Percentiles rank a stretch among this genome's conserved stretches.
phyloP scores from a whole-genome alignment of 2,329 filamentous ascomycete species.

The Cercospora citrullina region DNA sequence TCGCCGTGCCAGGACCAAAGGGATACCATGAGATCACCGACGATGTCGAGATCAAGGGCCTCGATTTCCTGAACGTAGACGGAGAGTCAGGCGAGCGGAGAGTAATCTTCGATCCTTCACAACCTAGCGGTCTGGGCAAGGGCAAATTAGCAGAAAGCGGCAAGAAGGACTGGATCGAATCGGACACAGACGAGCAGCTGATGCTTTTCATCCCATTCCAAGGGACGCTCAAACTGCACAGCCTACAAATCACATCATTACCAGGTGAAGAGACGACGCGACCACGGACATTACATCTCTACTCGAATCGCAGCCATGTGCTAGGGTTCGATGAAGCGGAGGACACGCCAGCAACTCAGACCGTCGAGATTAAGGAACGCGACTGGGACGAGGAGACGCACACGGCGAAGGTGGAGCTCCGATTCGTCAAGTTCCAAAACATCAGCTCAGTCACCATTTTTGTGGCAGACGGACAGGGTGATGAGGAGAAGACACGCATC shows the following conservation, averaged over 20 bases:
- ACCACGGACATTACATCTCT: slow-evolving; percentile 80
- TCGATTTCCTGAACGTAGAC: slow-evolving; percentile 87
- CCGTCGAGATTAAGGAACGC: slow-evolving; percentile 67
- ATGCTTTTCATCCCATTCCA: slow-evolving; percentile 92
- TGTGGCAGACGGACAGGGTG: slow-evolving; percentile 76
- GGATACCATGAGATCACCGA: slow-evolving; percentile 83
- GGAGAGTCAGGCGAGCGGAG: slow-evolving; percentile 71
- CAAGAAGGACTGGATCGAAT: slow-evolving; percentile 82
- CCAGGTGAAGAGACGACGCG: slow-evolving; percentile 77
- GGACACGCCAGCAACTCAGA: slow-evolving; percentile 77
- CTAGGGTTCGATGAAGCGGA: slow-evolving; percentile 95
- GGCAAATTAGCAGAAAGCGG: slow-evolving; percentile 56
- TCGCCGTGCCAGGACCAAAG: slow-evolving; percentile 71
- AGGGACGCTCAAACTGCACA: slow-evolving; percentile 84
- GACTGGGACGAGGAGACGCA: slow-evolving; percentile 68
- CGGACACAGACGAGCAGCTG: slow-evolving; percentile 94
- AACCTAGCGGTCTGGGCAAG: slow-evolving; percentile 63
- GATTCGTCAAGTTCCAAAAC: slow-evolving; percentile 97
- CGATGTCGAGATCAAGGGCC: slow-evolving; percentile 72
- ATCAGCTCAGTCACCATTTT: slow-evolving; percentile 85
- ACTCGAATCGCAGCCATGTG: slow-evolving; percentile 84
- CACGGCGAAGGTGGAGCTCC: slow-evolving; percentile 60
- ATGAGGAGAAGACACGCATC: slow-evolving; percentile 80
- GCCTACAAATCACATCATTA: slow-evolving; percentile 79
- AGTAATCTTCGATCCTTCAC: slow-evolving; percentile 68